phyloP scores from a whole-genome alignment of 23 red algal species.

The Chondrus crispus region DNA sequence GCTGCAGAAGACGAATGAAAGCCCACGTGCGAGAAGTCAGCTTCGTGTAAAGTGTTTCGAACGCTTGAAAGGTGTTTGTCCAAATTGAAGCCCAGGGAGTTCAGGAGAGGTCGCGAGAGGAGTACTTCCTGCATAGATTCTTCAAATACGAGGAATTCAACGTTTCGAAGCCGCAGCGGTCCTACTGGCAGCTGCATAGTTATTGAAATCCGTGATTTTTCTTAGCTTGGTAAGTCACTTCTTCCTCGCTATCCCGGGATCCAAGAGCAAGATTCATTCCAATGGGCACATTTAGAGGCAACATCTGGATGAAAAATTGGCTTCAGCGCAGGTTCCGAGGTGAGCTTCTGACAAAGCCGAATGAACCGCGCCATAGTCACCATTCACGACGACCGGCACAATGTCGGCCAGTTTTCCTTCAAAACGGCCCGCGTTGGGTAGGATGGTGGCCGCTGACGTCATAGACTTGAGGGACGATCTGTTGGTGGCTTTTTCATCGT shows the following conservation, averaged over 20 bases:
- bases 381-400: neutral
- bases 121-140: neutral
- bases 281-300: neutral
- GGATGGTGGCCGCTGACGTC: too few relatives aligned
- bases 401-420: neutral
- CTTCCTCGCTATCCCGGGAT: neutral
- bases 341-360: neutral
- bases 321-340: neutral
- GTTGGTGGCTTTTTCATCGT: too few relatives aligned
- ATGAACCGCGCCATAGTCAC: neutral
- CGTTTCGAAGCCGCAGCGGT: neutral
- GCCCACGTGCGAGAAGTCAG: neutral
- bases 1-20: too few relatives aligned
- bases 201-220: neutral
- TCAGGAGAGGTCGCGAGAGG: neutral
- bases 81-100: neutral
- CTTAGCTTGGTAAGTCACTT: neutral
- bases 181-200: neutral
- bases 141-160: neutral
- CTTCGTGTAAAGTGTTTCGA: neutral
- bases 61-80: neutral
- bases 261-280: neutral
- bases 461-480: too few relatives aligned
- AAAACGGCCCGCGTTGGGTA: neutral
- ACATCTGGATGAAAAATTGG: neutral